Evolutionary conservation across 106 monocot species (phyloP), one percentile per base, ranked within the genome.

Genomic region (Gastrodia elata): DNA sequence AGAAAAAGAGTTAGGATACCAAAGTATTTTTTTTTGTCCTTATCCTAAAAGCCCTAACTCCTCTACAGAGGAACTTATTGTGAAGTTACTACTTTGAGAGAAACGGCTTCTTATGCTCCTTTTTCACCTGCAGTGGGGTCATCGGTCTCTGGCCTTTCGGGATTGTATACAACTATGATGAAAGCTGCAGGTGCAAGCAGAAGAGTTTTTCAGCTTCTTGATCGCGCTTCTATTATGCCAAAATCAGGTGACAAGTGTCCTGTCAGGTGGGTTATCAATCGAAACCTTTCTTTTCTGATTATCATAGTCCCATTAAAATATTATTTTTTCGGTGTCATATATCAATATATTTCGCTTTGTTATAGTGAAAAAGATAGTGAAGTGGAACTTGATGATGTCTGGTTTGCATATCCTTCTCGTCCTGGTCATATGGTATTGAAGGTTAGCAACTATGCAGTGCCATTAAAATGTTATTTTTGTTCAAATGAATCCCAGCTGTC

Each of bases 331-430:
- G 25, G 39, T n/a, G n/a, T 24, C 40, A 22, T 41, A 67, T 39
- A 25, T 2, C 26, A 25, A 40, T 26, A 15, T 67, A 20, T 58
- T 20, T 64, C 64, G 35, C 7, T 76, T 75, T 68, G 35, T 76
- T 48, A 16, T 75, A 87, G 87, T 28, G 84, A 77, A 16, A 43
- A 78, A 73, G 91, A 91, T 67, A 91, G 93, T 61, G 91, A 87
- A 70, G 93, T 99, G 30, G 88, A 87, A 55, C 57, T 93, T n/a
- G 84, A 93, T 77, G 88, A 99, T 89, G 98, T 99, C 56, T 99
- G 98, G 98, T 99, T 99, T 81, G 77, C 93, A 61, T 99, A 99
- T 93, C 98, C 98, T 71, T 99, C 98, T 78, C 98, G 98, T 6
- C 93, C 98, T 38, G 68, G 72, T 77, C 87, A 90, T 77, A 99